Conservation (phyloP, 257 asterid species). For the Primulina eburnea region DNA sequence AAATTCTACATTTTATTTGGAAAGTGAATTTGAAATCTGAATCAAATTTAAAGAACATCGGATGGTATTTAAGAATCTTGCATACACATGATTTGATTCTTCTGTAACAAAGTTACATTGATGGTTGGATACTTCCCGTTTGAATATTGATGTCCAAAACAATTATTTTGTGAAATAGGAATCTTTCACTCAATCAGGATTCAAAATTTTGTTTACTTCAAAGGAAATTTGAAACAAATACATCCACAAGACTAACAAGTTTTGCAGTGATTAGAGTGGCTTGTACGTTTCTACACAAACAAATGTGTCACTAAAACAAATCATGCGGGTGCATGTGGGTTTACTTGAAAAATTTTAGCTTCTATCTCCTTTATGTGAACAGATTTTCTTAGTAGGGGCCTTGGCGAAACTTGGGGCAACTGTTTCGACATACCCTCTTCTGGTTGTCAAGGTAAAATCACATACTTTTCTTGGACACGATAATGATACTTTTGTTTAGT, state of each 20-base stretch:
- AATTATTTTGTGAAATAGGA: too few species aligned
- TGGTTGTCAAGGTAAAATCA: constrained; percentile 76
- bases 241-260: background rate
- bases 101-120: constrained; percentile 17
- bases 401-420: constrained; percentile 95
- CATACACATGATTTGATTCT: background rate
- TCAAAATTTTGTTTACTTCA: background rate
- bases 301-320: background rate
- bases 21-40: constrained; percentile 13
- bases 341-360: background rate
- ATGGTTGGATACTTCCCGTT: background rate
- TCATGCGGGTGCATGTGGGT: background rate
- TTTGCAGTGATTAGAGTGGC: background rate
- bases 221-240: too few species aligned
- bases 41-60: background rate
- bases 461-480: background rate
- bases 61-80: constrained; percentile 2
- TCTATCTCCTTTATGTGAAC: constrained; percentile 22
- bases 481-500: constrained; percentile 10
- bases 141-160: background rate
- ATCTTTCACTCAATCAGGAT: background rate
- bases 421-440: constrained; percentile 76
- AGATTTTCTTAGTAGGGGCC: constrained; percentile 79
- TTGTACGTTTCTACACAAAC: background rate
- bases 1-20: background rate